phyloP scores from a whole-genome alignment of 1,284 basidiomycete species.

The Takashimella tepidaria region DNA sequence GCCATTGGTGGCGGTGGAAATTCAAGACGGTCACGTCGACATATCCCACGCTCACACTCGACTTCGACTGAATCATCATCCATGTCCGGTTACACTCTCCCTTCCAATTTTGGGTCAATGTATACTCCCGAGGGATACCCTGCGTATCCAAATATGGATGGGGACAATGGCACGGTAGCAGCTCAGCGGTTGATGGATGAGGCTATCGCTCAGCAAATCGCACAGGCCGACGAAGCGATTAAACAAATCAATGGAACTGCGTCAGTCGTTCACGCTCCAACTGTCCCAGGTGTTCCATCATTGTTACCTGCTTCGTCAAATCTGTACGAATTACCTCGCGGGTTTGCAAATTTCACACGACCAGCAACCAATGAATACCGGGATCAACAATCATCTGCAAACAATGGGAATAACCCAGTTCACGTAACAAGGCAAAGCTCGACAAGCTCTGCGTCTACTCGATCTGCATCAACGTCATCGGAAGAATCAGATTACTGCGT shows the following conservation, averaged over 20 bases:
- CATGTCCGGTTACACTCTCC: constrained; percentile 17
- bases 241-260: constrained; percentile 40
- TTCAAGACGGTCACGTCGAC: background rate
- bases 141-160: constrained; percentile 17
- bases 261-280: constrained; percentile 26
- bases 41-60: constrained; percentile 14
- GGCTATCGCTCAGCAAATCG: constrained; percentile 24
- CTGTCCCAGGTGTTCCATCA: constrained; percentile 5
- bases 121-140: constrained; percentile 44
- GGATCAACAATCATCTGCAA: background rate
- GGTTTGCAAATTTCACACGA: constrained; percentile 11
- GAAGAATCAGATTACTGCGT: constrained; percentile 43
- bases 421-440: constrained; percentile 6
- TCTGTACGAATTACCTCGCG: constrained; percentile 18
- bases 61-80: constrained; percentile 36
- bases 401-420: background rate
- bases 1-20: background rate
- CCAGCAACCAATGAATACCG: background rate
- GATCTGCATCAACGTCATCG: constrained; percentile 32
- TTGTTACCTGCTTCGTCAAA: constrained; percentile 13
- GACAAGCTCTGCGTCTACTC: constrained; percentile 29
- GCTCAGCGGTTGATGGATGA: constrained; percentile 14
- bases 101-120: constrained; percentile 33
- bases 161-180: constrained; percentile 16
- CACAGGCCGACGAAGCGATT: constrained; percentile 41